Conservation (phyloP, 2,329 filamentous ascomycete genomes). For the Curvularia sp. region DNA sequence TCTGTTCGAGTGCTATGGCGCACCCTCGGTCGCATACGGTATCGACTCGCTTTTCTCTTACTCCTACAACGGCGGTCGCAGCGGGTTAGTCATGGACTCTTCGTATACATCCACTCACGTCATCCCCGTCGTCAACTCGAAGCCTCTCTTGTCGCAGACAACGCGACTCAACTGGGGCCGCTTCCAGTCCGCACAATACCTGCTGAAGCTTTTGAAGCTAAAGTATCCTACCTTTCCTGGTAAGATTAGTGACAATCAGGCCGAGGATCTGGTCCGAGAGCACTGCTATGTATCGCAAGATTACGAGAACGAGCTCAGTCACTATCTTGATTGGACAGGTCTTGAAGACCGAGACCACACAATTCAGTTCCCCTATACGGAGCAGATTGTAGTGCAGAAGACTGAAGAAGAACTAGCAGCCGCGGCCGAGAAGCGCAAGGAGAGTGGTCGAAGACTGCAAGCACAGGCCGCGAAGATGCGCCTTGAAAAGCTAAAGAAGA, state of each 20-base stretch:
- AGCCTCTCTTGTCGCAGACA: constrained; percentile 82
- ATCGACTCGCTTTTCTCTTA: constrained; percentile 98
- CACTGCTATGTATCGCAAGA: constrained; percentile 89
- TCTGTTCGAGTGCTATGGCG: constrained; percentile 93
- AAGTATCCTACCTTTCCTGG: constrained; percentile 92
- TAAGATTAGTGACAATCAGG: constrained; percentile 84
- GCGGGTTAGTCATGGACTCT: constrained; percentile 87
- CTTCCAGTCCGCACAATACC: constrained; percentile 85
- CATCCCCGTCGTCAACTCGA: constrained; percentile 88
- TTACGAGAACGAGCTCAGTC: constrained; percentile 78
- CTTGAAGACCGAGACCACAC: constrained; percentile 88
- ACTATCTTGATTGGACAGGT: constrained; percentile 88
- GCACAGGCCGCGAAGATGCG: constrained; percentile 98
- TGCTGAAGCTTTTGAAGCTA: constrained; percentile 84
- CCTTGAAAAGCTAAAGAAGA: constrained; percentile 90
- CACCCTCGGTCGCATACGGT: constrained; percentile 88
- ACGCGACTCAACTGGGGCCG: constrained; percentile 95
- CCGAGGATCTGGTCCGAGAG: constrained; percentile 83
- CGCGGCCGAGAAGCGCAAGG: constrained; percentile 92
- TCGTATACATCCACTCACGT: constrained; percentile 94
- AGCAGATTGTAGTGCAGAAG: constrained; percentile 89
- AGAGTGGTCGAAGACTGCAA: constrained; percentile 88
- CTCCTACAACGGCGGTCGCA: constrained; percentile 84
- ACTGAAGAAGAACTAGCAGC: constrained; percentile 90
- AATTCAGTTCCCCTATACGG: constrained; percentile 91